Conservation (phyloP, 2,329 filamentous ascomycete species). For the Clathrospora elynae region DNA sequence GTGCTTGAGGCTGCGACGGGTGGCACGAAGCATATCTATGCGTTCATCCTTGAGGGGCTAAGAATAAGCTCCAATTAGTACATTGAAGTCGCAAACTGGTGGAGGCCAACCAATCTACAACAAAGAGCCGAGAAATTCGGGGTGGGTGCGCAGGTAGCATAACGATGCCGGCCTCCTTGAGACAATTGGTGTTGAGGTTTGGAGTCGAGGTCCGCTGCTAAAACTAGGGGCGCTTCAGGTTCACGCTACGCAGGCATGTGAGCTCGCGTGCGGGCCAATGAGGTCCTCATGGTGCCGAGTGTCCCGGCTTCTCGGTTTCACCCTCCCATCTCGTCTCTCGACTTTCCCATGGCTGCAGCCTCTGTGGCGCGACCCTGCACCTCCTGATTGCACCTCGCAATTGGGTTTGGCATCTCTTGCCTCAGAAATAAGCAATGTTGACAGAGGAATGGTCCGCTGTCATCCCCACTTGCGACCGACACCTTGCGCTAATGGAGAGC, state of each 20-base stretch:
- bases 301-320: slow-evolving; percentile 26
- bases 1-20: slow-evolving; percentile 43
- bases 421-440: slow-evolving; percentile 15
- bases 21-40: slow-evolving; percentile 35
- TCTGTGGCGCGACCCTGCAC: slow-evolving; percentile 9
- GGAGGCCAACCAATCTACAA: slow-evolving; percentile 34
- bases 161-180: slow-evolving; percentile 41
- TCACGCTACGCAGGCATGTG: slow-evolving; percentile 14
- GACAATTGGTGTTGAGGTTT: slow-evolving; percentile 48
- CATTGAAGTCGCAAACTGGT: slow-evolving; percentile 23
- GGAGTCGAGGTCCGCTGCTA: slow-evolving; percentile 25
- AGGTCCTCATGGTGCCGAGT: slow-evolving; percentile 14
- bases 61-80: slow-evolving; percentile 28
- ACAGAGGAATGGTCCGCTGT: slow-evolving; percentile 16
- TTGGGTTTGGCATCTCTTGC: slow-evolving; percentile 1
- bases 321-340: slow-evolving; percentile 14
- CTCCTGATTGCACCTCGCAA: background rate
- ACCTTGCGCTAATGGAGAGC: slow-evolving; percentile 2
- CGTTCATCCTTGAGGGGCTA: slow-evolving; percentile 27
- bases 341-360: slow-evolving; percentile 15
- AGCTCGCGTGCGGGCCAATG: slow-evolving; percentile 20
- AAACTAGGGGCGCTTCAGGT: slow-evolving; percentile 37
- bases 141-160: slow-evolving; percentile 29
- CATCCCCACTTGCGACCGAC: background rate
- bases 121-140: slow-evolving; percentile 15